These are phyloP conservation scores for Herpetospermum pedunculosum DNA, from an alignment of 306 rosid genomes.

Conservation along the genomic window DNA sequence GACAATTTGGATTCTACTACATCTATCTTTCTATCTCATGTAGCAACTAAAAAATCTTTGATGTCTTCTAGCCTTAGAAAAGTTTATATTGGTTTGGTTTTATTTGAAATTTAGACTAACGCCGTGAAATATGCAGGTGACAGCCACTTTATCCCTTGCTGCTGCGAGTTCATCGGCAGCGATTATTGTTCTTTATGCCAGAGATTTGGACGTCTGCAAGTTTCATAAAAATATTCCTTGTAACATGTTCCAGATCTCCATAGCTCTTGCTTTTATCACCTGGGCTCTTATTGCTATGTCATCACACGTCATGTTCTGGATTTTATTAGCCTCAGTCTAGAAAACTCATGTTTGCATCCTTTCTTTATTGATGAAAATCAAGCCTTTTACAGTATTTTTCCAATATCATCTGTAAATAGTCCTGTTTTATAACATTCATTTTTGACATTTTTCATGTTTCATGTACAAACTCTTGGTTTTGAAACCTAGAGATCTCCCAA, in stretches of 20 bases:
- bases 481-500: neutral
- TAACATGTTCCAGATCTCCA: constrained; percentile 45
- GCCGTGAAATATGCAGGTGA: constrained; percentile 51
- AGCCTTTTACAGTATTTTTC: constrained; percentile 13
- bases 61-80: neutral
- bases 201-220: constrained; percentile 42
- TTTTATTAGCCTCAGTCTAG: constrained; percentile 57
- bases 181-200: constrained; percentile 41
- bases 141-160: constrained; percentile 76
- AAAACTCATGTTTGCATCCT: constrained; percentile 12
- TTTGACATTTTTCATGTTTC: neutral
- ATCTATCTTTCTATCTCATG: neutral
- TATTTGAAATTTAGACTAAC: neutral
- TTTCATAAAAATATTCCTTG: constrained; percentile 27
- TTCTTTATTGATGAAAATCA: constrained; percentile 12
- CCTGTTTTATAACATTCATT: constrained; percentile 10
- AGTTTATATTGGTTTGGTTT: neutral
- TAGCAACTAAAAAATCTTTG: neutral
- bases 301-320: constrained; percentile 90
- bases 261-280: constrained; percentile 67
- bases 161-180: constrained; percentile 93
- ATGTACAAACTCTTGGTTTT: neutral
- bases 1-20: neutral
- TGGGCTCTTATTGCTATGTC: constrained; percentile 73
- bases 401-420: constrained; percentile 26